phyloP scores from a whole-genome alignment of 2,329 filamentous ascomycete genomes.

The Parastagonospora avenae region DNA sequence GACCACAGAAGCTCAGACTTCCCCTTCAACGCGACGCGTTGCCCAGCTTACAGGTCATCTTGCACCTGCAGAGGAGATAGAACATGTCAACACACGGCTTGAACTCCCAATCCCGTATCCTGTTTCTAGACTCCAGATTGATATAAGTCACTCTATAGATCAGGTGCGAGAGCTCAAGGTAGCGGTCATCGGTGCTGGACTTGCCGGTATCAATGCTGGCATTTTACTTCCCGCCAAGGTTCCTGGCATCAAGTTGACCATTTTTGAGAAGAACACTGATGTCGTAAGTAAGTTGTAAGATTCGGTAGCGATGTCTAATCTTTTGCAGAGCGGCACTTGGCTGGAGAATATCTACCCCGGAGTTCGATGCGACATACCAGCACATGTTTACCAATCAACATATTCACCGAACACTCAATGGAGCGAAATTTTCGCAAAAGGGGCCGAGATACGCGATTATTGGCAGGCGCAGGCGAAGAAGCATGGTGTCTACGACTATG shows the following conservation, averaged over 20 bases:
- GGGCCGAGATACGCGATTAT: constrained; percentile 51
- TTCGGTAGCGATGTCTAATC: not conserved
- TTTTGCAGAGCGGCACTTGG: constrained; percentile 37
- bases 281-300: constrained; percentile 21
- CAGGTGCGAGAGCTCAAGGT: constrained; percentile 51
- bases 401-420: constrained; percentile 53
- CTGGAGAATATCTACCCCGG: constrained; percentile 46
- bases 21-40: constrained; percentile 28
- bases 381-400: constrained; percentile 49
- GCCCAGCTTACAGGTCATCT: constrained; percentile 36
- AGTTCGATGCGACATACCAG: constrained; percentile 39
- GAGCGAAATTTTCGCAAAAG: constrained; percentile 49
- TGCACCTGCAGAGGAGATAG: constrained; percentile 19
- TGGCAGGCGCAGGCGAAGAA: constrained; percentile 48
- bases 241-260: constrained; percentile 64
- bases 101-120: constrained; percentile 30
- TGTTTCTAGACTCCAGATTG: constrained; percentile 32
- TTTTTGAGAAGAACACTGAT: constrained; percentile 56
- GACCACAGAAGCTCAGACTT: constrained; percentile 12
- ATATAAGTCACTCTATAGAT: constrained; percentile 35
- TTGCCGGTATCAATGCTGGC: constrained; percentile 68
- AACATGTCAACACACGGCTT: constrained; percentile 15
- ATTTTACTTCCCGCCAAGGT: constrained; percentile 71
- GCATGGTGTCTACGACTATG: constrained; percentile 46
- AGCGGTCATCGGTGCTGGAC: constrained; percentile 67